Evolutionary conservation across 768 basidiomycete genomes (phyloP), one percentile per base, ranked within the genome.

Genomic region (Polyporus arcularius): DNA sequence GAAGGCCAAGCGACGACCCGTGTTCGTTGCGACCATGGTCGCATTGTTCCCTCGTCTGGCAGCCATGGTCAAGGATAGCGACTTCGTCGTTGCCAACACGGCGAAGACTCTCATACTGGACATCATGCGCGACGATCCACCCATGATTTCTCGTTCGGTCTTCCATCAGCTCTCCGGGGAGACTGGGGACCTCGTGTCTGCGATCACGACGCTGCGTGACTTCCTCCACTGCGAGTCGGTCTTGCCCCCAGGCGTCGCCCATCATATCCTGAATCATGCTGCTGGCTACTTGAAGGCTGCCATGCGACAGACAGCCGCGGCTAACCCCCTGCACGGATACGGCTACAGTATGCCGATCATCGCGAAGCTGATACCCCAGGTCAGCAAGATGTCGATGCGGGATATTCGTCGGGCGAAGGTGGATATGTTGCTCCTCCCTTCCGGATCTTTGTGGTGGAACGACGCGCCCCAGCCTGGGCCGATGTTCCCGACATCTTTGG

Each of bases 321-420:
- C 67, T 1, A 77, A 83, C 41, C 70, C 82, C 11, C 74, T 89
- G 15, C 72, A 73, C 31, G 79, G 80, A 40, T 88, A 85, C 68
- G 82, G 84, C 5, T 78, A 80, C 56, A 74, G 78, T 11, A 71
- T 86, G 6, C 84, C 89, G 1, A 68, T 86, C n/a, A 73, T 92
- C 35, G 78, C 88, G 4, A 79, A 79, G 38, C 71, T 91, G 7
- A 81, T 79, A 5, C 74, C 78, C 4, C 87, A 89, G 71, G 89
- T 93, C 64, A 85, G 83, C 67, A 86, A 85, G 12, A 79, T 92
- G 77, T 85, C 87, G 4, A 79, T 88, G 45, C 82, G 87, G 26
- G 90, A 90, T 61, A 79, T 93, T 55, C 82, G 86, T 28, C 83
- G 87, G 50, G 84, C 88, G 12, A 92, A 92, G 67, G 73, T 89